Conservation (phyloP, 2,329 filamentous ascomycete genomes). For the Xylariaceae sp. region DNA sequence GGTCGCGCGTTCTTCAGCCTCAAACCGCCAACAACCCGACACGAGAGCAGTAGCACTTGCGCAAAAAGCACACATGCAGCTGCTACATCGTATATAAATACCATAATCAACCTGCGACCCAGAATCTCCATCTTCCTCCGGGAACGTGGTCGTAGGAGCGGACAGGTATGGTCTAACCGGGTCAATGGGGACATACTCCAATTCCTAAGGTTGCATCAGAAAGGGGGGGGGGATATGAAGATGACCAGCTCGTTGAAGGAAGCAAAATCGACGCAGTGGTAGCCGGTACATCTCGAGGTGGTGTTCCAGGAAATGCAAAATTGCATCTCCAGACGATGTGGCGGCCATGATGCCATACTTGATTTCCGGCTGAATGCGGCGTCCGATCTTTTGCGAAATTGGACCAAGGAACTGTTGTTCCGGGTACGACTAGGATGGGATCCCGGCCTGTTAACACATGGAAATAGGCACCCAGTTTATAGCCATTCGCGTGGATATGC, state of each 20-base stretch:
- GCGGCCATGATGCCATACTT: background rate
- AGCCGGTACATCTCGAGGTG: background rate
- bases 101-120: background rate
- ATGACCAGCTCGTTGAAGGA: background rate
- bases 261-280: background rate
- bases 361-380: conserved; percentile 1
- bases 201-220: conserved; percentile 1
- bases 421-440: background rate
- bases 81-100: background rate
- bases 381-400: background rate
- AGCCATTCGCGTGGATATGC: background rate
- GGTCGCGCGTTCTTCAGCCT: no score
- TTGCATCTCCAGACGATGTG: background rate
- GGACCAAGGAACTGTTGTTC: conserved; percentile 5
- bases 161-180: conserved; percentile 10
- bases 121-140: conserved; percentile 3
- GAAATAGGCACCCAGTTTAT: background rate
- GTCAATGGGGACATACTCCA: conserved; percentile 11
- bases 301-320: background rate
- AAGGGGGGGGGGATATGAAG: conserved; percentile 4
- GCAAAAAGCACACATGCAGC: background rate
- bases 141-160: conserved; percentile 9
- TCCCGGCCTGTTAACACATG: background rate
- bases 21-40: no score
- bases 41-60: no score